These are phyloP conservation scores for Apiospora kogelbergensis DNA, from an alignment of 2,329 filamentous ascomycete species.

Conservation along the genomic window DNA sequence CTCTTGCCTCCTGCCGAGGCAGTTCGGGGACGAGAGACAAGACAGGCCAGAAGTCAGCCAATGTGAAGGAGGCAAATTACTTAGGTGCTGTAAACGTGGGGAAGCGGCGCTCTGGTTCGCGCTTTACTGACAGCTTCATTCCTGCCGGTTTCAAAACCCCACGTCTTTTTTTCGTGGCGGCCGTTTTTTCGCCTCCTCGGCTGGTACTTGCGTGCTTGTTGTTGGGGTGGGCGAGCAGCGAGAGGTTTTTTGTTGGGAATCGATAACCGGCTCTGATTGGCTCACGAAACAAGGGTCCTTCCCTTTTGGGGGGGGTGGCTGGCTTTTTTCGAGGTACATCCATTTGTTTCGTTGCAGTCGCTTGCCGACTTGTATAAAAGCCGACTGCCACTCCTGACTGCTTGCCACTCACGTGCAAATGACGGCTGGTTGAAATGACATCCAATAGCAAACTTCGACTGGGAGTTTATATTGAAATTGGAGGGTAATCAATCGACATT, in stretches of 20 bases:
- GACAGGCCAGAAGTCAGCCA: background rate
- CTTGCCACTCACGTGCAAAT: background rate
- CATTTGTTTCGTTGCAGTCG: no score
- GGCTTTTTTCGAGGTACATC: background rate
- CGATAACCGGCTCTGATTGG: background rate
- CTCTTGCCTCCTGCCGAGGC: background rate
- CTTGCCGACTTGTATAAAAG: background rate
- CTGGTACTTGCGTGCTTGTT: background rate
- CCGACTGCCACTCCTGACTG: no score
- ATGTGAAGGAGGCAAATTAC: background rate
- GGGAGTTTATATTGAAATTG: background rate
- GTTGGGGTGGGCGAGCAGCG: background rate
- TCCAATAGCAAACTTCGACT: background rate
- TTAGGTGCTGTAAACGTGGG: background rate
- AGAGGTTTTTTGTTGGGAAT: conserved; percentile 9
- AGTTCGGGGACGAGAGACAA: background rate
- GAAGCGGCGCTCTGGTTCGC: background rate
- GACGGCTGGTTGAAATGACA: background rate
- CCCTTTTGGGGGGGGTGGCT: background rate
- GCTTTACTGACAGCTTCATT: background rate
- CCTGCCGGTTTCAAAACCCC: background rate
- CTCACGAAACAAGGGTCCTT: background rate
- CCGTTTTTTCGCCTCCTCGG: background rate
- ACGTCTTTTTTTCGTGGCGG: background rate
- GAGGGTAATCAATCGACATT: background rate